Evolutionary conservation across 2,329 filamentous ascomycete genomes (phyloP), one percentile per base, ranked within the genome.

Genomic region (Stachybotrys elegans): DNA sequence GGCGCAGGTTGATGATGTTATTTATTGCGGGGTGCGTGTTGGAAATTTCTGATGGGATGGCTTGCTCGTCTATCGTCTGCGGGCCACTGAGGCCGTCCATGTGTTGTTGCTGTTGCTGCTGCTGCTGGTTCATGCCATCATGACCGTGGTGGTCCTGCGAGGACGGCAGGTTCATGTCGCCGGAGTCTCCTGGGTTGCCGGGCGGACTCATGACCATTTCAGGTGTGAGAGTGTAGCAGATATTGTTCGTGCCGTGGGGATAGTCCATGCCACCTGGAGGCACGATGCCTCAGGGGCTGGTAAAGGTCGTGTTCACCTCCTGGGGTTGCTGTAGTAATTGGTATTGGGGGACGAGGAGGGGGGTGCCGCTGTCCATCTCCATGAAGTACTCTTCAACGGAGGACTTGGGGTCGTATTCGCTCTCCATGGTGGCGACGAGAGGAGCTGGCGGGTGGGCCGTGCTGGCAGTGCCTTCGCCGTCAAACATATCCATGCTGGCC

Each of bases 391-490:
- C 65, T 40, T 73, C 62, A 14, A 72, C 62, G 2, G 68, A 53
- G 34, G 65, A 71, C 49, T 73, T 73, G 51, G 63, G 66, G 27
- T 70, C 71, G 32, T 70, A 73, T 21, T 79, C 75, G 44, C 60
- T 57, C 19, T 77, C 71, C 39, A 73, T 67, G 35, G 71, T 57
- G 52, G 73, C 66, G 37, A 61, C 60, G 56, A 69, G 63, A 48
- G 63, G 65, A 1, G 57, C 49, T 0, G 72, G 59, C 12, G 74
- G 70, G 46, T 79, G 75, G 2, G 71, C 78, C 70, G 84, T 81
- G 20, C 79, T 78, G 5, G 73, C 76, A 46, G 72, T 82, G 40
- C 80, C 81, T 43, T 83, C 84, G 5, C 80, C 81, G 51, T 84
- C 81, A 45, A 84, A 84, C 7, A 84, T 78, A 44, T 84, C 81